phyloP scores from a whole-genome alignment of 345 rosid genomes.

The Hevea brasiliensis region DNA sequence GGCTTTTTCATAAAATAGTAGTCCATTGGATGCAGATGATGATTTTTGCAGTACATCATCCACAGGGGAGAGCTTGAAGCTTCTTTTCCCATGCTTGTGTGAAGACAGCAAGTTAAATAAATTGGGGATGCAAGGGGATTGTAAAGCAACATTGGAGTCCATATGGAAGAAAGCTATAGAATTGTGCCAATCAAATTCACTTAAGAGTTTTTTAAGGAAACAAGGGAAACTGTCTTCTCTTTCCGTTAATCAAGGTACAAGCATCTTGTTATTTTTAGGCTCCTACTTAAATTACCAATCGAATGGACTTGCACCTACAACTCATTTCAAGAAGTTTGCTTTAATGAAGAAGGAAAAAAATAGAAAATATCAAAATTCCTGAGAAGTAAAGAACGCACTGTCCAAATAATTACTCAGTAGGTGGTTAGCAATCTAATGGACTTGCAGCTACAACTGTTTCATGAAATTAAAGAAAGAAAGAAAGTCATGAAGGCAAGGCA shows the following conservation, averaged over 20 bases:
- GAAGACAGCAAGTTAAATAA: constrained; percentile 40
- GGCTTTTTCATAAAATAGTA: constrained; percentile 2
- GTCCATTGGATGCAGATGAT: constrained; percentile 38
- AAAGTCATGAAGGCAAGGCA: background rate
- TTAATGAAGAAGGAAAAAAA: background rate
- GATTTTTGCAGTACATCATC: constrained; percentile 53
- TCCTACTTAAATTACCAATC: background rate
- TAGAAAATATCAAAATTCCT: background rate
- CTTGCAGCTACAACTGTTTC: background rate
- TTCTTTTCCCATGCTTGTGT: constrained; percentile 39
- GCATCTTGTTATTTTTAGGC: background rate
- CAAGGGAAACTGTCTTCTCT: constrained; percentile 82
- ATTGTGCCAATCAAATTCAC: constrained; percentile 68
- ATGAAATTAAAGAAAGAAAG: background rate
- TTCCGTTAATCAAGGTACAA: constrained; percentile 59
- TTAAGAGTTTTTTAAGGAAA: constrained; percentile 63
- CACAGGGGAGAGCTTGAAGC: constrained; percentile 48
- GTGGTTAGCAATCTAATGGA: background rate
- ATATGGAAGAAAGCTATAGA: constrained; percentile 68
- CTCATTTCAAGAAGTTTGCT: no score
- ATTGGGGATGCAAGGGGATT: constrained; percentile 38
- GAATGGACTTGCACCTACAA: no score
- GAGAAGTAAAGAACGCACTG: background rate
- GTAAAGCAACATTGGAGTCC: constrained; percentile 55
- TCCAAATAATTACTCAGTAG: background rate